These are phyloP conservation scores for Candida sanyaensis DNA, from an alignment of 1,139 yeast genomes.

Conservation along the genomic window DNA sequence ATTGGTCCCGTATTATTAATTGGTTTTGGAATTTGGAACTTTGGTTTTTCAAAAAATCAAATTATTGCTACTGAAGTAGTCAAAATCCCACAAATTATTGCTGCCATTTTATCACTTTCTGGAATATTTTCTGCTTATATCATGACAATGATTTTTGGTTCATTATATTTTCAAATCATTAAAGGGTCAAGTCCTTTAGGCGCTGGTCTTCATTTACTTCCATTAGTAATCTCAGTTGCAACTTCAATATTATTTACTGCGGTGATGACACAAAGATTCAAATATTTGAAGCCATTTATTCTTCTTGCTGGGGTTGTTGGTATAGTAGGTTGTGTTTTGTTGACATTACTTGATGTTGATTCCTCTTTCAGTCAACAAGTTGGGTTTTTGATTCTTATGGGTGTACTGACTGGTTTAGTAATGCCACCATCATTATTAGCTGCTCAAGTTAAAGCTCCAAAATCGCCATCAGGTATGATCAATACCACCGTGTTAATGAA, in stretches of 20 bases:
- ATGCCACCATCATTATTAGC: constrained; percentile 32
- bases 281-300: constrained; percentile 32
- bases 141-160: constrained; percentile 24
- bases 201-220: constrained; percentile 41
- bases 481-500: constrained; percentile 36
- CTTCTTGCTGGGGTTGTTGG: constrained; percentile 27
- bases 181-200: constrained; percentile 32
- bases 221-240: constrained; percentile 36
- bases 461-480: constrained; percentile 38
- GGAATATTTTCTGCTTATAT: constrained; percentile 29
- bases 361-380: constrained; percentile 29
- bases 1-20: constrained; percentile 38
- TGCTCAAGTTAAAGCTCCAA: constrained; percentile 38
- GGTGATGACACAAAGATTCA: constrained; percentile 28
- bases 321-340: constrained; percentile 36
- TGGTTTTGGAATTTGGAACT: constrained; percentile 29
- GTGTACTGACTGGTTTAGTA: constrained; percentile 30
- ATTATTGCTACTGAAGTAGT: constrained; percentile 30
- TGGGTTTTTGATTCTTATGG: constrained; percentile 35
- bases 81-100: constrained; percentile 23
- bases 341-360: constrained; percentile 32
- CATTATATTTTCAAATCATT: constrained; percentile 43
- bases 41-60: constrained; percentile 26
- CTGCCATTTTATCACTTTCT: constrained; percentile 23
- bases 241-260: constrained; percentile 31